phyloP scores from a whole-genome alignment of 2,329 filamentous ascomycete genomes.

The Arthrobotrys musiformis region DNA sequence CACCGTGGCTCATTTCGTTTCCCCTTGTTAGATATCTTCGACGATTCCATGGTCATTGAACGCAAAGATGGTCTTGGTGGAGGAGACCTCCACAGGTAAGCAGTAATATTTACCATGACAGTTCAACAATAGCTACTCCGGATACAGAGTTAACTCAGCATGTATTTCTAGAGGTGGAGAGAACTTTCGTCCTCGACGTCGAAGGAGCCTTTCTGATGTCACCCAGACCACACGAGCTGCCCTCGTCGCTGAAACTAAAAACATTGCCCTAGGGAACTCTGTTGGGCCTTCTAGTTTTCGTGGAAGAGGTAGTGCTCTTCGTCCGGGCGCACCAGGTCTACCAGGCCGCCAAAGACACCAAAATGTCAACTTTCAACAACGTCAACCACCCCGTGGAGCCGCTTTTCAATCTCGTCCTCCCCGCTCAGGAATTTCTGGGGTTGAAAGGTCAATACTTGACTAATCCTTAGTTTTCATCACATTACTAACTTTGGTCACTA shows the following conservation, averaged over 20 bases:
- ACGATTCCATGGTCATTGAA: conserved; percentile 11
- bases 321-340: background rate
- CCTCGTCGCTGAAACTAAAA: background rate
- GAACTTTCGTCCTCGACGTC: conserved; percentile 42
- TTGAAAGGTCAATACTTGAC: background rate
- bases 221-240: background rate
- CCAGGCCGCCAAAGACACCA: background rate
- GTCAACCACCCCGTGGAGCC: background rate
- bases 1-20: background rate
- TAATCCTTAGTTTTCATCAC: background rate
- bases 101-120: background rate
- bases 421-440: background rate
- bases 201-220: conserved; percentile 34
- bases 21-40: conserved; percentile 8
- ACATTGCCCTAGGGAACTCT: background rate
- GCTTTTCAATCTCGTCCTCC: background rate
- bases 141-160: background rate
- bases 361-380: background rate
- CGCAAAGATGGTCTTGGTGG: conserved; percentile 35
- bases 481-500: background rate
- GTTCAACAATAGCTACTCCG: background rate
- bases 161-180: conserved; percentile 16
- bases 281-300: conserved; percentile 41
- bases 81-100: conserved; percentile 46
- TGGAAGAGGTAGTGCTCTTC: background rate